Conservation (phyloP, 768 basidiomycete species). For the Artomyces pyxidatus region DNA sequence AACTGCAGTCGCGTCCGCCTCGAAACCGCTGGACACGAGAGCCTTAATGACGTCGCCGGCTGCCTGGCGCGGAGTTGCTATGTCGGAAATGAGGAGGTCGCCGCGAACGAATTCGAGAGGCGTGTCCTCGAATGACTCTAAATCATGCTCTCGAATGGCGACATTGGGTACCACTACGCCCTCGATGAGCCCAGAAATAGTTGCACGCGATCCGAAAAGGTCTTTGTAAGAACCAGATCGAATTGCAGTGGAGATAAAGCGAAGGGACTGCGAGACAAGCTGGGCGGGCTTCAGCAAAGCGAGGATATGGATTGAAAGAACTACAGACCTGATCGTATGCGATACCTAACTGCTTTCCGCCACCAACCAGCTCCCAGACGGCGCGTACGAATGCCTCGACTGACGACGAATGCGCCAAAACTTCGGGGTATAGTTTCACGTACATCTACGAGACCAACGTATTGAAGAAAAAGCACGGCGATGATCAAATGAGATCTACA, state of each 20-base stretch:
- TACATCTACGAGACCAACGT: slow-evolving; percentile 43
- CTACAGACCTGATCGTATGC: slow-evolving; percentile 62
- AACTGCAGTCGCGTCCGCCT: slow-evolving; percentile 80
- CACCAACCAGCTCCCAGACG: slow-evolving; percentile 86
- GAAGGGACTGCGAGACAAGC: slow-evolving; percentile 87
- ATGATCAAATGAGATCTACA: slow-evolving; percentile 17
- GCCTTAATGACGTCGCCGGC: slow-evolving; percentile 95
- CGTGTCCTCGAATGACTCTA: slow-evolving; percentile 96
- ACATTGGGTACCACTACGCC: slow-evolving; percentile 95
- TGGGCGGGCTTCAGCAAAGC: slow-evolving; percentile 19
- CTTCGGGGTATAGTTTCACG: slow-evolving; percentile 77
- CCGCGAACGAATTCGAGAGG: slow-evolving; percentile 80
- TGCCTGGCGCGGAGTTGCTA: slow-evolving; percentile 82
- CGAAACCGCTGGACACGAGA: slow-evolving; percentile 72
- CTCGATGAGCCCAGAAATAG: slow-evolving; percentile 75
- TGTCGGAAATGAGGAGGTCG: slow-evolving; percentile 44
- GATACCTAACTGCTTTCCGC: slow-evolving; percentile 57
- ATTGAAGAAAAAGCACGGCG: neutral
- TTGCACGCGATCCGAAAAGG: slow-evolving; percentile 76
- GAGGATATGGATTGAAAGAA: neutral
- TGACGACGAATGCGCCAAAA: slow-evolving; percentile 52
- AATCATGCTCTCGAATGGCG: slow-evolving; percentile 75
- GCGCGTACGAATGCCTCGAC: slow-evolving; percentile 72
- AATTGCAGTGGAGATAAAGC: slow-evolving; percentile 89
- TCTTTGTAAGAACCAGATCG: slow-evolving; percentile 76